Base-by-base conservation (phyloP, 768 basidiomycete genomes). In the Phylloporus rhodoxanthus region DNA sequence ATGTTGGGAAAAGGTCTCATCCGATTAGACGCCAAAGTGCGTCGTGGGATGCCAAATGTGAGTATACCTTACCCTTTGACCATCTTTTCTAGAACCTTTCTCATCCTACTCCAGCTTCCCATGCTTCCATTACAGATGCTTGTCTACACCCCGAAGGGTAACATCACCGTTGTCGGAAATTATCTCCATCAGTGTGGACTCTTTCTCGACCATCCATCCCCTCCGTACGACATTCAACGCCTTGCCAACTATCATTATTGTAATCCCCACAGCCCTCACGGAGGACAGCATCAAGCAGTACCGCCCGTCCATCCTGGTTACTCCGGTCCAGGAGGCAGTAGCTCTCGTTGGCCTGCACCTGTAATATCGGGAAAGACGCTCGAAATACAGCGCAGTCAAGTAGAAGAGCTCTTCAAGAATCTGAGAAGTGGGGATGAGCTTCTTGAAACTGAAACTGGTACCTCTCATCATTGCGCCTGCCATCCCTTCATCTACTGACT, bases 71-170 rank as follows among this genome's bases (percentile, higher is more conserved):
- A 47, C 46, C 53, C 50, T 56, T 56, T 58, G 34, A 57, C 45
- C 43, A 23, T 48, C 43, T 15, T 13, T 43, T 26, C 50, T 58
- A 43, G 47, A 57, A 48, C 57, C 60, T 54, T 53, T 58, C 50
- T 53, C 47, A 53, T 52, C 23, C 45, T 53, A 33, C 34, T 47
- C 11, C 43, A 94, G 90, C 75, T 87, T 45, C 87, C 88, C 42
- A 88, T 92, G 47, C 74, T 95, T 39, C 81, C 84, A 19, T 75
- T 97, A 15, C 85, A 87, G 61, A 78, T 96, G 68, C 80, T 96
- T 33, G 82, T 97, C 26, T 95, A 88, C 68, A 95, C 95, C 5
- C 91, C 91, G 5, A 96, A 95, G 66, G 89, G 91, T 28, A 93
- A 97, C 68, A 86, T 98, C 54, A 71, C 76, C 28, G 82, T 86